These are phyloP conservation scores for Cercospora berteroae DNA, from an alignment of 2,329 filamentous ascomycete species.

Conservation along the genomic window DNA sequence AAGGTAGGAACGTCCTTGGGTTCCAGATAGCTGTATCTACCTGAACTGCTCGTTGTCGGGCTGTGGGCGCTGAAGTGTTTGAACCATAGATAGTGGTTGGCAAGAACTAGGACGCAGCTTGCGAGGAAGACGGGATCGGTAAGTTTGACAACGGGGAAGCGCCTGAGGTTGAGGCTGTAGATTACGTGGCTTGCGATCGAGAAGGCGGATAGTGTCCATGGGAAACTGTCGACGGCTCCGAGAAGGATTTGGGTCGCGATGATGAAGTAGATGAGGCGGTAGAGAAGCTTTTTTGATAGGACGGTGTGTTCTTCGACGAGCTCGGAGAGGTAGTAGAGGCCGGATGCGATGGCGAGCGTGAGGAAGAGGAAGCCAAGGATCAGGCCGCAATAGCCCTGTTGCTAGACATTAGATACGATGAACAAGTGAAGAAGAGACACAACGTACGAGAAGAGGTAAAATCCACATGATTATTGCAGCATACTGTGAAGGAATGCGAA, in stretches of 20 bases:
- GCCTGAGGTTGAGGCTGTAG: constrained; percentile 82
- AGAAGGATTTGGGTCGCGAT: constrained; percentile 73
- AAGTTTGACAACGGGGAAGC: constrained; percentile 76
- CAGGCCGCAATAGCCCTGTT: constrained; percentile 75
- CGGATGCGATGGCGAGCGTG: constrained; percentile 94
- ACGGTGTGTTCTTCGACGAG: constrained; percentile 98
- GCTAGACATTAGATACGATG: constrained; percentile 3
- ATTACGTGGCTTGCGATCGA: constrained; percentile 78
- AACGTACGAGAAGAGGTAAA: constrained; percentile 67
- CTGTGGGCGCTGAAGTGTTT: constrained; percentile 69
- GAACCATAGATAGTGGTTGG: constrained; percentile 97
- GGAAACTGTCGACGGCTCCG: constrained; percentile 80
- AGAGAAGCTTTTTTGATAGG: constrained; percentile 81
- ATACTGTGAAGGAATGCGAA: neutral
- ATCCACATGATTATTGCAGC: constrained; percentile 72
- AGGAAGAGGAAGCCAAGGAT: constrained; percentile 88
- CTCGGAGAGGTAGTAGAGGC: constrained; percentile 96
- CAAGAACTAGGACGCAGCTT: constrained; percentile 79
- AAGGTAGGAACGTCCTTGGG: constrained; percentile 68
- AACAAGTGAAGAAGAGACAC: neutral
- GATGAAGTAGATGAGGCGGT: constrained; percentile 78
- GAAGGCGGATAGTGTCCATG: constrained; percentile 68
- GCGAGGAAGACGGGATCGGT: constrained; percentile 81
- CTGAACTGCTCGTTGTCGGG: constrained; percentile 59
- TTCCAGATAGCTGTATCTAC: constrained; percentile 36